phyloP scores from a whole-genome alignment of 441 rosid genomes.

The Breynia disticha region DNA sequence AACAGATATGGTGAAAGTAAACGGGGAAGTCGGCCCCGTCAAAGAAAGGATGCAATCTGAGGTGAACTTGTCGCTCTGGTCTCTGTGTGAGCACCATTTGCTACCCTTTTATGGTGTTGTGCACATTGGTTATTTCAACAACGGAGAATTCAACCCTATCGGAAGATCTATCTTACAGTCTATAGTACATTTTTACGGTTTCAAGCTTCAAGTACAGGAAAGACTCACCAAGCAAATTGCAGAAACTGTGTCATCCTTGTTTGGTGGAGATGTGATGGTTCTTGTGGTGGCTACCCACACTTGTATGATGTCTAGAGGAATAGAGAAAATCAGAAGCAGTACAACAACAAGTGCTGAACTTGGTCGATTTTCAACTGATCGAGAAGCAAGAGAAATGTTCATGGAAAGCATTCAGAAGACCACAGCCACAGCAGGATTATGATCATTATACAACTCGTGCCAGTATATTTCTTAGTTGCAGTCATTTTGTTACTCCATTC shows the following conservation, averaged over 20 bases:
- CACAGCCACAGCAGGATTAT: constrained; percentile 16
- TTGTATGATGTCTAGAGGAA: constrained; percentile 95
- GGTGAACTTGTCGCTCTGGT: constrained; percentile 65
- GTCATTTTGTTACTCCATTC: background rate
- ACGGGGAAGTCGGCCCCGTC: constrained; percentile 22
- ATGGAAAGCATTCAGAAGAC: constrained; percentile 43
- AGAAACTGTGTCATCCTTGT: constrained; percentile 52
- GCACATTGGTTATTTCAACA: constrained; percentile 65
- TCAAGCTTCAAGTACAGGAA: constrained; percentile 98
- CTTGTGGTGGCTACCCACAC: constrained; percentile 83
- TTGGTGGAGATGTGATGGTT: constrained; percentile 82
- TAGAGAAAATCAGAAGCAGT: constrained; percentile 83
- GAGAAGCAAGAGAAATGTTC: constrained; percentile 48
- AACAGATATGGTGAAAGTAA: constrained; percentile 16
- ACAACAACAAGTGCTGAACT: constrained; percentile 73
- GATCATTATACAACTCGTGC: background rate
- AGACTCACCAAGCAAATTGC: constrained; percentile 85
- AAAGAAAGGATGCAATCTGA: constrained; percentile 41
- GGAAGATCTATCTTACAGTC: constrained; percentile 54
- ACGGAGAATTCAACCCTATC: constrained; percentile 38
- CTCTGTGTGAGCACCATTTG: constrained; percentile 93
- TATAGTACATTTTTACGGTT: constrained; percentile 72
- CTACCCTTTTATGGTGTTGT: constrained; percentile 91
- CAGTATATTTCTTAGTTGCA: background rate
- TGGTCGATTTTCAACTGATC: constrained; percentile 67